Percentiles rank a stretch among this genome's conserved stretches.
phyloP scores from a whole-genome alignment of 169 alveolate species.

The Babesia ovata region DNA sequence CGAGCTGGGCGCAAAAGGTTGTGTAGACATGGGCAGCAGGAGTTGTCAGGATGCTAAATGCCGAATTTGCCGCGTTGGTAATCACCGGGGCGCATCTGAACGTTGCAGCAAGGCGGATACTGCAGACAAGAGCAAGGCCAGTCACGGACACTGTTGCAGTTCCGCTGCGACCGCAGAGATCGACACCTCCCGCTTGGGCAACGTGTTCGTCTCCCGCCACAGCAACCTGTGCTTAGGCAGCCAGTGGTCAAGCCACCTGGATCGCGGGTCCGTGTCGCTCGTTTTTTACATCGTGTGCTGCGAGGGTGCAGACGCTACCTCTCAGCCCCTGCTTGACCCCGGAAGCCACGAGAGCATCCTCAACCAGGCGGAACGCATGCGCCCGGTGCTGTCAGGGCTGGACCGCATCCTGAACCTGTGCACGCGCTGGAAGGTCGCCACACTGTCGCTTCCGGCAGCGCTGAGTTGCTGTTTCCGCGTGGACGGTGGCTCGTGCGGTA shows the following conservation, averaged over 20 bases:
- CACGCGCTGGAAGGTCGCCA: constrained; percentile 20
- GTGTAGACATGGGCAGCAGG: neutral
- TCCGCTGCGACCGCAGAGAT: neutral
- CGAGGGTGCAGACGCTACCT: constrained; percentile 27
- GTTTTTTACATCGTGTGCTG: constrained; percentile 62
- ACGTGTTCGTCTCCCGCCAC: constrained; percentile 32
- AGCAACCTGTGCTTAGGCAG: constrained; percentile 28
- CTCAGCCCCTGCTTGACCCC: neutral
- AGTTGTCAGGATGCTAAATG: neutral
- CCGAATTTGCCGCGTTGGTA: neutral
- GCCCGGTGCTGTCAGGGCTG: constrained; percentile 40
- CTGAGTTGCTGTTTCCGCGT: constrained; percentile 44
- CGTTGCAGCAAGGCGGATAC: neutral
- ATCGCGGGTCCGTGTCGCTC: constrained; percentile 24
- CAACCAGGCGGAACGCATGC: constrained; percentile 20
- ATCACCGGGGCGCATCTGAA: neutral
- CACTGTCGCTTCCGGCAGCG: constrained; percentile 63
- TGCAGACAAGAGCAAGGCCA: too few relatives aligned
- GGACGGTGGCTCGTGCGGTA: neutral
- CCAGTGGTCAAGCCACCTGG: constrained; percentile 31
- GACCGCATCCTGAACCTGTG: constrained; percentile 32
- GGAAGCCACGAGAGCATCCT: constrained; percentile 53
- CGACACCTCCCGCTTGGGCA: constrained; percentile 1
- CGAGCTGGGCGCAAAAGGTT: neutral
- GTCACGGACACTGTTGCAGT: neutral